These are phyloP conservation scores for Esteya vermicola DNA, from an alignment of 2,329 filamentous ascomycete genomes.

Conservation along the genomic window DNA sequence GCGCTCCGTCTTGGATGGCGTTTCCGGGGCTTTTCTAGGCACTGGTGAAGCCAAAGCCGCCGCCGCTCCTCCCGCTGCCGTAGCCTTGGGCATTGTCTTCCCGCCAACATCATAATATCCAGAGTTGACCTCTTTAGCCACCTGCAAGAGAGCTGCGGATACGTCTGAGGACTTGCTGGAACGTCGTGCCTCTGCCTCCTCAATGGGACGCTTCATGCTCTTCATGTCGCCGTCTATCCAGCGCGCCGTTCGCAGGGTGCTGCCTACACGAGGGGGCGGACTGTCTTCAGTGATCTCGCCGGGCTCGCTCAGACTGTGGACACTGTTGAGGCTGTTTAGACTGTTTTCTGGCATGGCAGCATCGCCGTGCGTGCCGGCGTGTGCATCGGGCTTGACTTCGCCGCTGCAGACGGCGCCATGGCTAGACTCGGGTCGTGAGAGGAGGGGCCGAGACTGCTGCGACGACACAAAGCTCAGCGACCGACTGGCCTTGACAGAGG, in stretches of 20 bases:
- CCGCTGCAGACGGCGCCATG: constrained; percentile 37
- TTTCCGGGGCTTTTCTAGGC: too few species aligned
- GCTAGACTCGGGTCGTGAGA: constrained; percentile 20
- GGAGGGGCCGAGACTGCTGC: constrained; percentile 20
- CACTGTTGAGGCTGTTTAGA: constrained; percentile 18
- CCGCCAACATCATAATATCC: too few species aligned
- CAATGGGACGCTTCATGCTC: too few species aligned
- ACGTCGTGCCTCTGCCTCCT: too few species aligned
- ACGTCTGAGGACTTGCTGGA: too few species aligned
- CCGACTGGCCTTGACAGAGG: constrained; percentile 34
- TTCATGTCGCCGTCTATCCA: background rate
- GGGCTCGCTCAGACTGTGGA: constrained; percentile 29
- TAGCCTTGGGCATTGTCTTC: too few species aligned
- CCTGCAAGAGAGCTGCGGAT: too few species aligned
- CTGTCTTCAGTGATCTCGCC: constrained; percentile 28
- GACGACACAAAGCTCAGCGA: constrained; percentile 35
- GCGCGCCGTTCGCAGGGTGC: background rate
- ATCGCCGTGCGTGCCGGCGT: constrained; percentile 16
- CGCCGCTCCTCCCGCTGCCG: too few species aligned
- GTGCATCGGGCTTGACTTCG: constrained; percentile 32
- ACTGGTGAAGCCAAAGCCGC: too few species aligned
- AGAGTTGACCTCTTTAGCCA: too few species aligned
- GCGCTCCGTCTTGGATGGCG: too few species aligned
- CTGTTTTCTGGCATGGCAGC: constrained; percentile 18
- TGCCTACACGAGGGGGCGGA: background rate